phyloP scores from a whole-genome alignment of 441 rosid genomes.

The Lepidium campestre region DNA sequence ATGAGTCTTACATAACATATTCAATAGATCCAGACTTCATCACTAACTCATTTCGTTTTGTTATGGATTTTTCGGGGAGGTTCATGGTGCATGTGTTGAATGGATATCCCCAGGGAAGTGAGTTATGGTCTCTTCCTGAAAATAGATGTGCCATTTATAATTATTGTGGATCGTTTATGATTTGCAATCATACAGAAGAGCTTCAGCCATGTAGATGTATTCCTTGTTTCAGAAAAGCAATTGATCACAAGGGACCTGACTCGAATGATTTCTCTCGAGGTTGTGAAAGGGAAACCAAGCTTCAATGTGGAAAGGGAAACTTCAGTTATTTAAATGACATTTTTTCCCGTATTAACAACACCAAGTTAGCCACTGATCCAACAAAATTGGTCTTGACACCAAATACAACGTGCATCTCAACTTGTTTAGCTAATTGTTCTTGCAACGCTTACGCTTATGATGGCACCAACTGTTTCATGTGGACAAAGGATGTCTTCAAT shows the following conservation, averaged over 20 bases:
- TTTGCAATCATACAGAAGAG: background rate
- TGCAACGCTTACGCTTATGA: background rate
- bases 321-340: too few relatives aligned
- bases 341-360: background rate
- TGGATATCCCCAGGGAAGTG: too few relatives aligned
- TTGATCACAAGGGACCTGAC: background rate
- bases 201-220: background rate
- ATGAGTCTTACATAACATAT: conserved; percentile 7
- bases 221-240: background rate
- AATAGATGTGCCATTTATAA: background rate
- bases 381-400: background rate
- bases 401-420: background rate
- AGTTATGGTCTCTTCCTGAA: background rate
- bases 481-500: background rate
- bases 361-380: background rate
- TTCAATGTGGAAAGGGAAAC: background rate
- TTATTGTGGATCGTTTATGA: conserved; percentile 1
- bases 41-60: background rate
- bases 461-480: background rate
- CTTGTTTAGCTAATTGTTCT: background rate
- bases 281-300: background rate
- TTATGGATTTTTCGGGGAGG: background rate
- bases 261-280: background rate
- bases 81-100: too few relatives aligned
- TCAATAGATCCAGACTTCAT: background rate